Evolutionary conservation across 176 grass and related monocot species (phyloP), one percentile per base, ranked within the genome.

Genomic region (Musa troglodytarum): DNA sequence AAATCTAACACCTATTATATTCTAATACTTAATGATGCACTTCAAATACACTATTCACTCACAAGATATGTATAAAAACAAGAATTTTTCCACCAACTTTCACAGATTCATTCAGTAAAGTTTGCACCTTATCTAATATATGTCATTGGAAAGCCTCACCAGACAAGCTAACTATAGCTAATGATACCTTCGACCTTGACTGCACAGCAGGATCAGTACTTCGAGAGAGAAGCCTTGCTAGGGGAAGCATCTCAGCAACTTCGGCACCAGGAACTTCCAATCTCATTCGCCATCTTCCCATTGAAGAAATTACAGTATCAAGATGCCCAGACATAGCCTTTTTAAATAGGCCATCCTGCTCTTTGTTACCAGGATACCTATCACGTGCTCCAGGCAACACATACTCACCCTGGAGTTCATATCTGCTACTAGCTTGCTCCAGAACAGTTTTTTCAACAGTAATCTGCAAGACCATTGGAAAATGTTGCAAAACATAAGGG

Each of bases 221-320:
- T 75, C 95, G 90, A 81, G 95, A 98, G 76, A 98, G 84, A 75
- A 98, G 90, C 74, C 88, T 91, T 75, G 90, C 90, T 79, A 98
- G 82, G 77, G 95, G 95, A 88, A 98, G 90, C 80, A 98, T 98
- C 87, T 98, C 95, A 87, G 90, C 88, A 84, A 93, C 88, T 90
- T 98, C 90, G 82, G 95, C 95, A 71, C 75, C 84, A 13, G 95
- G 95, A 79, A 93, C 95, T 86, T 98, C 95, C 65, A 98, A 64
- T 82, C 95, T 87, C 86, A 98, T 88, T 73, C 95, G 79, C 95
- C 95, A 98, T 78, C 95, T 89, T 24, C 95, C 95, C 81, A 98
- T 90, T 23, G 95, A 98, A 80, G 95, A 98, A 82, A 98, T 98
- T 71, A 93, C 80, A 28, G 80, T 98, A 71, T 90, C 87, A 79